Evolutionary conservation across 345 rosid genomes (phyloP).

Genomic region (Murraya koenigii): DNA sequence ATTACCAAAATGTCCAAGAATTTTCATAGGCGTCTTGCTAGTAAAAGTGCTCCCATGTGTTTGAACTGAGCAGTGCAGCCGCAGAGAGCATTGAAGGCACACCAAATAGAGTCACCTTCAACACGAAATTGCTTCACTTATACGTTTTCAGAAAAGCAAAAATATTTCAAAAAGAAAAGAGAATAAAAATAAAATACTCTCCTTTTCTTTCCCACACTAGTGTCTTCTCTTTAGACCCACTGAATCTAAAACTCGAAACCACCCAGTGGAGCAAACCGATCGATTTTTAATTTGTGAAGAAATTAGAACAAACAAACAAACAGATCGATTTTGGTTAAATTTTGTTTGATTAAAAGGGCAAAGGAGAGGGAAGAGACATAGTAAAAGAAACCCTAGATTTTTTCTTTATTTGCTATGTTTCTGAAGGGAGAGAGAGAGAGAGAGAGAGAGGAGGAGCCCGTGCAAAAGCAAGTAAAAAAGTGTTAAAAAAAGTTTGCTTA

Average conservation of each 20-base stretch:
- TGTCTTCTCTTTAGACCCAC: not conserved
- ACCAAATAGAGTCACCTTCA: conserved; percentile 50
- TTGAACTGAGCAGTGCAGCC: not conserved
- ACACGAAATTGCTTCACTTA: conserved; percentile 51
- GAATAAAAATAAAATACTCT: conserved; percentile 7
- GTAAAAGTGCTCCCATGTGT: not conserved
- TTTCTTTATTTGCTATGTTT: not conserved
- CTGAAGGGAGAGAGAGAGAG: not conserved
- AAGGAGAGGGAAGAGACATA: too few species aligned
- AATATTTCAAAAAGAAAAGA: not conserved
- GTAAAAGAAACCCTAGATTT: not conserved
- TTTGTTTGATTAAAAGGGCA: too few species aligned
- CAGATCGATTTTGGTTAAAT: too few species aligned
- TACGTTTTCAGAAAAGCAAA: conserved; percentile 41
- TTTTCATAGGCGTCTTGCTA: conserved; percentile 15
- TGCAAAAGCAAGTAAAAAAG: conserved; percentile 3
- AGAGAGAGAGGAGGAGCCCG: not conserved
- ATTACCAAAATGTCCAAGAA: conserved; percentile 3
- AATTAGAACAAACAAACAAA: too few species aligned
- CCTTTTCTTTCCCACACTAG: conserved; percentile 18
- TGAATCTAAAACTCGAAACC: not conserved
- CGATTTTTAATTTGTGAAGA: not conserved
- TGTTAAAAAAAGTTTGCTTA: conserved; percentile 1
- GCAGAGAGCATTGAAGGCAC: conserved; percentile 4
- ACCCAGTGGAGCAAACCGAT: not conserved